These are phyloP conservation scores for Aspergillus ibericus DNA, from an alignment of 2,329 filamentous ascomycete species.

Conservation along the genomic window DNA sequence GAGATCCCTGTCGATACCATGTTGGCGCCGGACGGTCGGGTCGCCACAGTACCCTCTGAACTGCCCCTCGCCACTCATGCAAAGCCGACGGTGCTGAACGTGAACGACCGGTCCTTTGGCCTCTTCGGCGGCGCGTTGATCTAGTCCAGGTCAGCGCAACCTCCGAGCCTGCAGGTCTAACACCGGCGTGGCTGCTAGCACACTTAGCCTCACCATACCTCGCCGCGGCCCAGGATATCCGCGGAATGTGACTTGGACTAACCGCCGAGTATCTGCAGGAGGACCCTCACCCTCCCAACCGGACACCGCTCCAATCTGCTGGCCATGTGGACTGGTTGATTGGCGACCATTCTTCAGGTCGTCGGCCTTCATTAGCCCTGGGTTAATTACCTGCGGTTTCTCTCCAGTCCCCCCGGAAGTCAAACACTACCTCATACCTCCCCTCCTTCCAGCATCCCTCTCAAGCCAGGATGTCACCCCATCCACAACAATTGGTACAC, in stretches of 20 bases:
- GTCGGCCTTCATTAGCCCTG: background rate
- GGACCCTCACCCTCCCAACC: slow-evolving; percentile 2
- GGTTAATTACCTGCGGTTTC: background rate
- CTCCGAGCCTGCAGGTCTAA: background rate
- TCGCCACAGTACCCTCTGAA: background rate
- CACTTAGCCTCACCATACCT: background rate
- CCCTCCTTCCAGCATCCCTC: background rate
- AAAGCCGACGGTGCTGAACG: too few relatives aligned
- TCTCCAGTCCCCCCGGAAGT: background rate
- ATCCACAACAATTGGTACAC: slow-evolving; percentile 53
- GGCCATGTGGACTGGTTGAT: background rate
- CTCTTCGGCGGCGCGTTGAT: background rate
- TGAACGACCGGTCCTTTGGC: background rate
- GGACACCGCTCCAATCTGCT: background rate
- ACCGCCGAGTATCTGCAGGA: slow-evolving; percentile 1
- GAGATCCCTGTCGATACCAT: background rate
- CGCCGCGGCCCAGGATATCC: background rate
- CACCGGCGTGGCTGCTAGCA: background rate
- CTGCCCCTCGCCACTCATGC: background rate
- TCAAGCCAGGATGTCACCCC: slow-evolving; percentile 24
- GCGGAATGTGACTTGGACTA: slow-evolving; percentile 6
- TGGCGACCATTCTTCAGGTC: background rate
- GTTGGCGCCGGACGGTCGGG: background rate
- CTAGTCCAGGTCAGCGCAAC: background rate
- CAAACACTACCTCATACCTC: background rate